phyloP scores from a whole-genome alignment of 495 filamentous ascomycete species.

The Talaromyces thailandensis region DNA sequence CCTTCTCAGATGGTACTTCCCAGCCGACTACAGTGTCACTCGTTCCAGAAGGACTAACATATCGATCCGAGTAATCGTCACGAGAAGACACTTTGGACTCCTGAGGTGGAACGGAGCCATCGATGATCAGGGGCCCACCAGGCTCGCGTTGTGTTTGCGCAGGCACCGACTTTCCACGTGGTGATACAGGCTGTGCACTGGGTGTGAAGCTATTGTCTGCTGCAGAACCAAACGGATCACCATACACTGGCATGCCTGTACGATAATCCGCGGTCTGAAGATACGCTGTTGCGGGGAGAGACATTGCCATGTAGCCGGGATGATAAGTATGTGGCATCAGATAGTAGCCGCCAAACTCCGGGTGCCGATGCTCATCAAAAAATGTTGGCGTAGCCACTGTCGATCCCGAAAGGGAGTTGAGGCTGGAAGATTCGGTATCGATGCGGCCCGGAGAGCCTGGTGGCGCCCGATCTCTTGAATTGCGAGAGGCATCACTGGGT shows the following conservation, averaged over 20 bases:
- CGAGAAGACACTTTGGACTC: slow-evolving; percentile 20
- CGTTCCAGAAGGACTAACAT: slow-evolving; percentile 25
- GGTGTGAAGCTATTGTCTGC: slow-evolving; percentile 15
- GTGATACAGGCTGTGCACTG: slow-evolving; percentile 10
- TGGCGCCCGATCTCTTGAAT: slow-evolving; percentile 20
- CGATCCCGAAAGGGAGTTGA: slow-evolving; percentile 31
- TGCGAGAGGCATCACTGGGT: slow-evolving; percentile 25
- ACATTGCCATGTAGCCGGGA: slow-evolving; percentile 33
- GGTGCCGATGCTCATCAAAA: slow-evolving; percentile 36
- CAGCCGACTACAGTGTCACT: slow-evolving; percentile 33
- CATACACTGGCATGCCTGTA: slow-evolving; percentile 22
- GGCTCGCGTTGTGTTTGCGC: slow-evolving; percentile 15
- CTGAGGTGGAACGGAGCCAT: slow-evolving; percentile 33
- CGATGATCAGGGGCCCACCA: slow-evolving; percentile 35
- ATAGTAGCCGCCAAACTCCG: slow-evolving; percentile 62
- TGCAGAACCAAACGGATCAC: slow-evolving; percentile 15
- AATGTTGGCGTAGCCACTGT: slow-evolving; percentile 30
- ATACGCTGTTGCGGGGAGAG: slow-evolving; percentile 33
- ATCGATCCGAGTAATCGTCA: slow-evolving; percentile 23
- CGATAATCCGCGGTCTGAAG: slow-evolving; percentile 35
- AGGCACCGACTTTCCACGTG: slow-evolving; percentile 13
- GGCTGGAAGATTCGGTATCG: slow-evolving; percentile 28
- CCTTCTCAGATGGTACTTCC: slow-evolving; percentile 32
- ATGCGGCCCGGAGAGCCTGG: slow-evolving; percentile 28
- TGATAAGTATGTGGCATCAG: slow-evolving; percentile 43